phyloP scores from a whole-genome alignment of 2,329 filamentous ascomycete species.

The Thelonectria blattea region DNA sequence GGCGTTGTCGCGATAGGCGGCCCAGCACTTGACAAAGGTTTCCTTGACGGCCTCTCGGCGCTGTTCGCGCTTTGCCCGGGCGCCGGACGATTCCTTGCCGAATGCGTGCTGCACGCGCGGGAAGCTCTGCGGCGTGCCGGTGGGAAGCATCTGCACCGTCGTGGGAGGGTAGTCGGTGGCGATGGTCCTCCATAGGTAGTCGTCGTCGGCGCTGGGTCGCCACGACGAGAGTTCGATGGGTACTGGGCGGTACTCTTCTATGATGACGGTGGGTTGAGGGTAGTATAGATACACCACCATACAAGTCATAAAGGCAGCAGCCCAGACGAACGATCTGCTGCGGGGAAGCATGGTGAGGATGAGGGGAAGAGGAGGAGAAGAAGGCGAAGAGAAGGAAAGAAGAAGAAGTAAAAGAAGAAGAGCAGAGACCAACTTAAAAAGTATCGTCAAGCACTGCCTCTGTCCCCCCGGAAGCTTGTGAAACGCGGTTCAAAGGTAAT shows the following conservation, averaged over 20 bases:
- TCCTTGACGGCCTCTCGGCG: slow-evolving; percentile 49
- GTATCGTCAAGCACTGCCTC: background rate
- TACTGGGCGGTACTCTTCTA: slow-evolving; percentile 28
- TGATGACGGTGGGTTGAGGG: slow-evolving; percentile 18
- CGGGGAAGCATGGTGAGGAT: slow-evolving; percentile 31
- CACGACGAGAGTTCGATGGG: slow-evolving; percentile 32
- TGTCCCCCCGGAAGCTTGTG: background rate
- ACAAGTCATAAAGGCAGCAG: slow-evolving; percentile 29
- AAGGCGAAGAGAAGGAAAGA: background rate
- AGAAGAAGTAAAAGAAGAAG: background rate
- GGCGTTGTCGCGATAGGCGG: slow-evolving; percentile 64
- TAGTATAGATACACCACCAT: slow-evolving; percentile 32
- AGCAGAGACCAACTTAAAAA: background rate
- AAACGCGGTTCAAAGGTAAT: background rate
- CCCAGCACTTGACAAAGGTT: slow-evolving; percentile 53
- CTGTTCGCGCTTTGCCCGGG: slow-evolving; percentile 41
- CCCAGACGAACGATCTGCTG: slow-evolving; percentile 30
- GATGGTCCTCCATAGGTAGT: slow-evolving; percentile 39
- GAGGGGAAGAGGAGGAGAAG: background rate
- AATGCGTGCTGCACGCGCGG: slow-evolving; percentile 45
- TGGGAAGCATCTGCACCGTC: slow-evolving; percentile 41
- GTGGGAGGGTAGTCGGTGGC: slow-evolving; percentile 38
- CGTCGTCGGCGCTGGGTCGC: slow-evolving; percentile 33
- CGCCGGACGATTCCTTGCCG: slow-evolving; percentile 31
- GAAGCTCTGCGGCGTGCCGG: slow-evolving; percentile 34